A percentile compares a stretch with the other conserved stretches of the same genome.
These are phyloP conservation scores for Tricholoma bakamatsutake DNA, from an alignment of 768 basidiomycete genomes.

Conservation along the genomic window DNA sequence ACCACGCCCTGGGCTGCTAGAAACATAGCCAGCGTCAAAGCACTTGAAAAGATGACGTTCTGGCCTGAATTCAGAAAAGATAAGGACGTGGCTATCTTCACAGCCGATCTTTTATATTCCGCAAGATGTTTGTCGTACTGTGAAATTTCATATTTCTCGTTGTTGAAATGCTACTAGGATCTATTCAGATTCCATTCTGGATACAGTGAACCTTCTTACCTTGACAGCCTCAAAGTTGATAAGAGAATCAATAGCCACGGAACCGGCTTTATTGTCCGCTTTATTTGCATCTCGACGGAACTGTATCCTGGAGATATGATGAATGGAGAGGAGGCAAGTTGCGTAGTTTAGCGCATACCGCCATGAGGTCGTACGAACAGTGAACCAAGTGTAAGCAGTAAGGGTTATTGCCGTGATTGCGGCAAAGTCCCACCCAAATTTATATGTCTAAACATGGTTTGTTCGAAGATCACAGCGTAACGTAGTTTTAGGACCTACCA, in stretches of 20 bases:
- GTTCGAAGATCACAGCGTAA: background rate
- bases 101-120: constrained; percentile 84
- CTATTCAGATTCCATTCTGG: background rate
- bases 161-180: constrained; percentile 82
- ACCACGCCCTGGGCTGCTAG: constrained; percentile 92
- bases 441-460: constrained; percentile 64
- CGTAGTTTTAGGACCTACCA: constrained; percentile 51
- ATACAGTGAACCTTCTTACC: constrained; percentile 35
- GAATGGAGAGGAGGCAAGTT: background rate
- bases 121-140: constrained; percentile 90
- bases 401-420: constrained; percentile 82
- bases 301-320: constrained; percentile 52
- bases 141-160: constrained; percentile 84
- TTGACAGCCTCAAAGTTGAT: constrained; percentile 99
- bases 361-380: constrained; percentile 94
- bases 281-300: constrained; percentile 94
- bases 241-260: constrained; percentile 87
- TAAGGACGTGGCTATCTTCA: constrained; percentile 93
- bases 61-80: constrained; percentile 95
- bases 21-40: constrained; percentile 93
- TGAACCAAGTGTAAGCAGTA: constrained; percentile 95
- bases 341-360: constrained; percentile 38
- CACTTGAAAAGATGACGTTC: constrained; percentile 92
- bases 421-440: constrained; percentile 97
- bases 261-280: constrained; percentile 95